Evolutionary conservation across 2,329 filamentous ascomycete genomes (phyloP), one percentile per base, ranked within the genome.

Genomic region (Fusarium nanum): DNA sequence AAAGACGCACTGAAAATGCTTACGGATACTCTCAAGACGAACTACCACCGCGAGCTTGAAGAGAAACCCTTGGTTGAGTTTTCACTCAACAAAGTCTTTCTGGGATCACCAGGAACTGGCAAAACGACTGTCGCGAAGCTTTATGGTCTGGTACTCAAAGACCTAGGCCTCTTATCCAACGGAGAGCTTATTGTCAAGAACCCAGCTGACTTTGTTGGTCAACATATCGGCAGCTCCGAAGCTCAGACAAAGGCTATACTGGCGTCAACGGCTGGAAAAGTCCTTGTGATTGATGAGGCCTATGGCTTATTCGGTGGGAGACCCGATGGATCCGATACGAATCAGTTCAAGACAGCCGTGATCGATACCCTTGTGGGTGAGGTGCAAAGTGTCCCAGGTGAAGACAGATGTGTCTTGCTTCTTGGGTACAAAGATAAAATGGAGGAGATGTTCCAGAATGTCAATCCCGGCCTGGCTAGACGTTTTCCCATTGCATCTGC

Each of bases 201-300:
- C 42, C 92, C 92, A 0, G 80, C 91, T 0, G 92, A 95, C 70
- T 94, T 95, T 72, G 81, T 94, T 2, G 91, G 91, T 0, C 79
- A 78, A 11, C 82, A 75, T 1, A 65, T 95, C 0, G 92, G 92
- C 0, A 81, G 85, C 3, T 94, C 92, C 0, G 92, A 95, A 76
- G 82, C 85, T 3, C 88, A 89, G 34, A 94, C 92, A 0, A 94
- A 93, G 69, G 89, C 83, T 0, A 93, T 94, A 9, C 82, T 95
- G 0, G 87, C 86, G 0, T 81, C 88, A 0, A 89, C 90, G 0
- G 68, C 85, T 0, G 92, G 93, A 0, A 95, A 94, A 68, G 91
- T 94, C 0, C 84, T 95, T 0, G 87, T 95, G 16, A 93, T 95
- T 5, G 92, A 95, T 66, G 92, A 96, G 75, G 92, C 92, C 0